These are phyloP conservation scores for Hemileia vastatrix DNA, from an alignment of 1,284 basidiomycete species.

Conservation along the genomic window DNA sequence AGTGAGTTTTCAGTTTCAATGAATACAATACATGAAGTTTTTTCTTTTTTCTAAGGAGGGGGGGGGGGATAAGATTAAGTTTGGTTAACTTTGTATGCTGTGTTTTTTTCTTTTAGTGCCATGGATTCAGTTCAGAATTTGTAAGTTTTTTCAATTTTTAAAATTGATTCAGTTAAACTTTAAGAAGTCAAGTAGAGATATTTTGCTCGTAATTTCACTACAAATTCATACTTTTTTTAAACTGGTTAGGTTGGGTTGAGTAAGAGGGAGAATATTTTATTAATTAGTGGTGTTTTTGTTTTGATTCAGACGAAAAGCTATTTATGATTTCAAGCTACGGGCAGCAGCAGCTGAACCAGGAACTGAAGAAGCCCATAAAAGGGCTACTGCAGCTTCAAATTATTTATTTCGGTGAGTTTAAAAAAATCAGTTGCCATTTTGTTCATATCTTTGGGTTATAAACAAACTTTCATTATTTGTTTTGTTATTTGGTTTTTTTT, in stretches of 20 bases:
- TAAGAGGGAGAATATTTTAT: not conserved
- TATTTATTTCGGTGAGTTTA: constrained; percentile 63
- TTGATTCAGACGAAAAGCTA: constrained; percentile 1
- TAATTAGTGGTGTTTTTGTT: not conserved
- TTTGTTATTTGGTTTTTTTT: constrained; percentile 26
- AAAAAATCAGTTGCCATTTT: constrained; percentile 23
- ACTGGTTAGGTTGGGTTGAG: no score
- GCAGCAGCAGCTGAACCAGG: constrained; percentile 70
- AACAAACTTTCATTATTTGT: constrained; percentile 30
- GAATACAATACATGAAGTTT: not conserved
- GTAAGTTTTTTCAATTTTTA: not conserved
- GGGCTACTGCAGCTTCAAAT: constrained; percentile 59
- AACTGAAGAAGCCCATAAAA: constrained; percentile 61
- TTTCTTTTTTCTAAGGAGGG: not conserved
- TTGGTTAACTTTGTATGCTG: not conserved
- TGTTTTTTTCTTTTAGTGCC: constrained; percentile 7
- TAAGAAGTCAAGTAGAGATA: constrained; percentile 85
- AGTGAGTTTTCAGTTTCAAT: constrained; percentile 60
- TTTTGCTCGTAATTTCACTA: constrained; percentile 31
- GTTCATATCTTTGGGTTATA: constrained; percentile 14
- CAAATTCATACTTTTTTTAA: constrained; percentile 5
- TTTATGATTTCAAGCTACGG: constrained; percentile 67
- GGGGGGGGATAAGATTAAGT: not conserved
- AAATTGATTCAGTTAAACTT: constrained; percentile 52
- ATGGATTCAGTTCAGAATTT: constrained; percentile 24